phyloP scores from a whole-genome alignment of 163 green algal genomes.

The Chlorella variabilis region DNA sequence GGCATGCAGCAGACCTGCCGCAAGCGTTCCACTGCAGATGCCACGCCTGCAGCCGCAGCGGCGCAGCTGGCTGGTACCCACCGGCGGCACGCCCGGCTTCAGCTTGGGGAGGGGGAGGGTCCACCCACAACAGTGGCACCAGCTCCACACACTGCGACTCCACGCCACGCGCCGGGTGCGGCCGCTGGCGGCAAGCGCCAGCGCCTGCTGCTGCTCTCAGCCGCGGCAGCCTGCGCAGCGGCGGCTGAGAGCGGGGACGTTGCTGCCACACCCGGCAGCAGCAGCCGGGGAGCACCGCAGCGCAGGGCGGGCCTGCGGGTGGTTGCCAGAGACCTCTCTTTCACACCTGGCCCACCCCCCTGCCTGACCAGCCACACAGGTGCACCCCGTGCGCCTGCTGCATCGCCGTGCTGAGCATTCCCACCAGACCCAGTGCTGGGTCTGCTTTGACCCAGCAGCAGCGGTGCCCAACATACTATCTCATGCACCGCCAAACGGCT shows the following conservation, averaged over 20 bases:
- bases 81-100: not conserved
- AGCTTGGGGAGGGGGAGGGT: not conserved
- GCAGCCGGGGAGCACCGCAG: not conserved
- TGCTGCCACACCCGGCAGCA: not conserved
- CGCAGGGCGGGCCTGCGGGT: not conserved
- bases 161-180: too few species aligned
- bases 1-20: not conserved
- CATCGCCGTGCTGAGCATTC: too few species aligned
- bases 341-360: constrained; percentile 3
- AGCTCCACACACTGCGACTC: not conserved
- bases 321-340: constrained; percentile 14
- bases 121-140: not conserved
- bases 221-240: not conserved
- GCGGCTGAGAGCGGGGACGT: not conserved
- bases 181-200: not conserved
- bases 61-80: not conserved
- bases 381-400: too few species aligned
- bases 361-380: too few species aligned
- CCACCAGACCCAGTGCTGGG: too few species aligned
- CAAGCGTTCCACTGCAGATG: not conserved
- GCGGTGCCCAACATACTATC: too few species aligned
- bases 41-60: not conserved
- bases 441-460: too few species aligned
- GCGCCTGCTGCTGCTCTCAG: constrained; percentile 21
- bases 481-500: too few species aligned